Evolutionary conservation across 371 early-diverging fungal species (phyloP), one percentile per base, ranked within the genome.

Genomic region (Mycotypha africana): DNA sequence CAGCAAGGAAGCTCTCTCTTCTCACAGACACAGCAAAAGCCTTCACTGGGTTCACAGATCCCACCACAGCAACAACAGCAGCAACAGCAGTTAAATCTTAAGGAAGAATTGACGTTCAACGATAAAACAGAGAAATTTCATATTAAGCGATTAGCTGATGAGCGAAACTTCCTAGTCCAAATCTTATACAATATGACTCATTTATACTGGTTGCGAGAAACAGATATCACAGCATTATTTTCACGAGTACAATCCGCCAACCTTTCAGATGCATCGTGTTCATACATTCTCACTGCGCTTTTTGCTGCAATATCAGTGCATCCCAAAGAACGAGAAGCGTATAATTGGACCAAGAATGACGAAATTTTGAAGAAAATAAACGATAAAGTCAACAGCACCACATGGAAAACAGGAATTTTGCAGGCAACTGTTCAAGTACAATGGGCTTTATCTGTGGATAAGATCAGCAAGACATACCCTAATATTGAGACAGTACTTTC

Each of bases 141-240:
- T 8, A 51, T 55, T 10, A 42, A 48, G 2, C 23, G 25, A 14
- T 34, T 60, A 12, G 45, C 14, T 21, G 60, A 60, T 11, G 60
- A 60, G 8, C 44, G 55, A 33, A 45, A 45, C 14, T 55, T 28
- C 33, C 26, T 60, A 26, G 40, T 32, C 1, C 56, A 60, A 21
- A 34, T 60, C 16, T 30, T 60, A 20, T 55, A 60, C 21, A 55
- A 60, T 45, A 17, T 49, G 17, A 28, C 48, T 16, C 51, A 55
- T 8, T 22, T 52, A 10, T 55, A 33, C 17, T 60, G 55, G 55
- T 30, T 60, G 14, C 14, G 17, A 14, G 51, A 47, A 37, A 16
- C 38, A 25, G 60, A 60, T 34, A 22, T 60, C 14, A 9, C 45
- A 15, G 25, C 26, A 10, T n/a, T 60, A 1, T 12, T 55, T 1